Evolutionary conservation across 768 basidiomycete species (phyloP).

Genomic region (Lactarius pseudohatsudake): DNA sequence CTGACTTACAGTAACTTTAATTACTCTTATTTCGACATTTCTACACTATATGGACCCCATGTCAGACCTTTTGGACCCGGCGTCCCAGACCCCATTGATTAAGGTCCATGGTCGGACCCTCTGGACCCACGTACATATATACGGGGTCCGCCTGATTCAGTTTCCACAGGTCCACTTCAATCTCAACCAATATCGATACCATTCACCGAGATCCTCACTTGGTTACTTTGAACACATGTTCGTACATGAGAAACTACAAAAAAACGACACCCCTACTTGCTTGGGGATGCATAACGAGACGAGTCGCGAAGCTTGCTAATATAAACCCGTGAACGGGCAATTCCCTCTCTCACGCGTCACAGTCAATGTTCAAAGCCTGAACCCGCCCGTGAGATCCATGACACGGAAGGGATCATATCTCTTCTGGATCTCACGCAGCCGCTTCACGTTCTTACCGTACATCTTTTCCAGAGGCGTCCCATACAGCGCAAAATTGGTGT

Average conservation of each 20-base stretch:
- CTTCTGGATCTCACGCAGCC: slow-evolving; percentile 42
- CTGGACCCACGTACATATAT: no score
- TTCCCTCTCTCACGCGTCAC: background rate
- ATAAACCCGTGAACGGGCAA: background rate
- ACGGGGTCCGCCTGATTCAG: no score
- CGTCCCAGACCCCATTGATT: no score
- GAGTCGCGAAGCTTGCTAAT: background rate
- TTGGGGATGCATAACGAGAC: background rate
- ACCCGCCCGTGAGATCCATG: slow-evolving; percentile 66
- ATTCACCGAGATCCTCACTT: no score
- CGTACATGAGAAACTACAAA: background rate
- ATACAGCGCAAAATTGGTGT: slow-evolving; percentile 59
- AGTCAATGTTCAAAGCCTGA: slow-evolving; percentile 39
- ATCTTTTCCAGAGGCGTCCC: slow-evolving; percentile 51
- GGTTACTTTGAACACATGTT: background rate
- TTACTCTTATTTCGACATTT: no score
- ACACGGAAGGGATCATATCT: slow-evolving; percentile 56
- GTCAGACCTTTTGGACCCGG: no score
- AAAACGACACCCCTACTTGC: background rate
- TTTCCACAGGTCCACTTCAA: no score
- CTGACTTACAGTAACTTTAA: no score
- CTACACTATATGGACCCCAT: no score
- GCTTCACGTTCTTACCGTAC: slow-evolving; percentile 50
- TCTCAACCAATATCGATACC: no score
- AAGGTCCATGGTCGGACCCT: no score